Percentiles rank a stretch among this genome's conserved stretches.
Conservation (phyloP, 2,329 filamentous ascomycete species). For the Aspergillus ustus region DNA sequence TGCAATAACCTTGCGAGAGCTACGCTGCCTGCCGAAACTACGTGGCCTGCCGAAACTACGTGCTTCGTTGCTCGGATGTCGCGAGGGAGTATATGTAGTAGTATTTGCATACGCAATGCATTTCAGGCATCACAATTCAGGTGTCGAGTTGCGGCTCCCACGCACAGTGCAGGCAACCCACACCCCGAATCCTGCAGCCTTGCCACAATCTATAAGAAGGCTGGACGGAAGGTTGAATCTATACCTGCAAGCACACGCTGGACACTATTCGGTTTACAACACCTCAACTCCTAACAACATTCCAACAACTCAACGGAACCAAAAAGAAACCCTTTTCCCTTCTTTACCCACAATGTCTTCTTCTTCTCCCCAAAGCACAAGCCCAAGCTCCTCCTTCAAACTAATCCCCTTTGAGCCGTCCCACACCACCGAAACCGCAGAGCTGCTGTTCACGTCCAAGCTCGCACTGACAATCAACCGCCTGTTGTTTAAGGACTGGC, state of each 20-base stretch:
- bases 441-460: conserved; percentile 17
- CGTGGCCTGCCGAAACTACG: no score
- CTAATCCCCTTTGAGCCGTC: not conserved
- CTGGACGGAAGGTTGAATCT: not conserved
- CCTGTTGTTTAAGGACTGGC: conserved; percentile 18
- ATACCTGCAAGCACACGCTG: not conserved
- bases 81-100: no score
- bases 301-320: not conserved
- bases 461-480: conserved; percentile 13
- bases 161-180: not conserved
- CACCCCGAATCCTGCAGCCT: not conserved
- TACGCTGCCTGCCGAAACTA: no score
- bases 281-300: not conserved
- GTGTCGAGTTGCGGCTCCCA: not conserved
- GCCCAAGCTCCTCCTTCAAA: not conserved
- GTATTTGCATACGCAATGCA: no score
- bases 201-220: not conserved
- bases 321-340: not conserved
- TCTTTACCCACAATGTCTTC: not conserved
- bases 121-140: no score
- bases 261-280: no score
- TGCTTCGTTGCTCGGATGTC: no score
- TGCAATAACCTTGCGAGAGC: no score
- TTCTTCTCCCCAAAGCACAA: no score
- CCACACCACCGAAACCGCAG: conserved; percentile 1